Percentiles rank a stretch among this genome's conserved stretches.
These are phyloP conservation scores for Pseudopithomyces maydicus DNA, from an alignment of 2,329 filamentous ascomycete species.

Conservation along the genomic window DNA sequence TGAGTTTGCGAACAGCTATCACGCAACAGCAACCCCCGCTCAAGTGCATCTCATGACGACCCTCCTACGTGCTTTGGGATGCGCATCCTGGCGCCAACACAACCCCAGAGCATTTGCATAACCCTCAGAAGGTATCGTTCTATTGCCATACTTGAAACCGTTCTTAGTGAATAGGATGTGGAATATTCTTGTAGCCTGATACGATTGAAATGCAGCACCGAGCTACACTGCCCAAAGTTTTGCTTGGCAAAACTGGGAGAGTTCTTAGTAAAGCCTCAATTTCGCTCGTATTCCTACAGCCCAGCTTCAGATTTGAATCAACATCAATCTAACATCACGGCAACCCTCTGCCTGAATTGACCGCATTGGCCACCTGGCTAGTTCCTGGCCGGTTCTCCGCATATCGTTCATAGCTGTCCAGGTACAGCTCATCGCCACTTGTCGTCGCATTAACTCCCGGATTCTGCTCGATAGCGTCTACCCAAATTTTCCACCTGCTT, in stretches of 20 bases:
- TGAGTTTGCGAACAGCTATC: background rate
- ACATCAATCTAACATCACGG: constrained; percentile 45
- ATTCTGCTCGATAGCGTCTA: constrained; percentile 70
- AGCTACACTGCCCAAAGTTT: background rate
- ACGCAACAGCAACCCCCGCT: background rate
- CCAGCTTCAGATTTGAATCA: background rate
- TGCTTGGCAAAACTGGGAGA: background rate
- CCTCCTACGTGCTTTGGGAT: background rate
- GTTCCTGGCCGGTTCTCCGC: constrained; percentile 66
- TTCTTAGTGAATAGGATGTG: no score
- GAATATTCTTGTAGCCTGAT: no score
- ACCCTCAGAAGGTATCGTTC: no score
- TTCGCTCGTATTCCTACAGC: background rate
- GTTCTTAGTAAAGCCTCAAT: background rate
- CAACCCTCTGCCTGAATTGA: constrained; percentile 61
- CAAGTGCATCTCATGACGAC: background rate
- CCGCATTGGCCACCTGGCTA: constrained; percentile 62
- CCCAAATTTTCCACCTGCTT: constrained; percentile 71
- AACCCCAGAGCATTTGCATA: background rate
- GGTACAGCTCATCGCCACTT: constrained; percentile 67
- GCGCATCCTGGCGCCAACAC: background rate
- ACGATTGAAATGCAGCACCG: background rate
- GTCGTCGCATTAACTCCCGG: constrained; percentile 69
- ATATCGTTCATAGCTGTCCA: constrained; percentile 70
- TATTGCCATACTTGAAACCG: no score